Base-by-base conservation (phyloP, 139 green algal species). In the Klebsormidium nitens region DNA sequence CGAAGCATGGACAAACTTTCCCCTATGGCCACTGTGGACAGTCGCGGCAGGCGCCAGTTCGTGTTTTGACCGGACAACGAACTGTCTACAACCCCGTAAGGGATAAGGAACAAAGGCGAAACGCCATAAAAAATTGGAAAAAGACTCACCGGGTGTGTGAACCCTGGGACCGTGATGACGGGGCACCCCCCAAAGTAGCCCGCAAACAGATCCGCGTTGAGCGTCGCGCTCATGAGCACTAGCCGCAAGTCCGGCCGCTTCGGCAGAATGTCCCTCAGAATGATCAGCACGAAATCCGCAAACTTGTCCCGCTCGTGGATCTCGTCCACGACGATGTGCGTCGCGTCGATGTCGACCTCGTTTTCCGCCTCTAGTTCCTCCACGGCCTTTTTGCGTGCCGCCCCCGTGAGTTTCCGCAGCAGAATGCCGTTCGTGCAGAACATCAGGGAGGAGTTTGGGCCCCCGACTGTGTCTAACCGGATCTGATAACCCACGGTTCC, bases 151-250 rank as follows among this genome's bases (percentile, higher is more conserved):
- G 80, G 80, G 56, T 85, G 46, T 5, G 71, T 85, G 63, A 82
- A 79, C 36, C 81, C 81, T 2, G 78, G 83, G 2, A 92, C 87
- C 17, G 66, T 49, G 14, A 93, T 61, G 23, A 93, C 66, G 0
- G 87, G 87, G 78, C 87, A 93, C 28, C 81, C 81, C 28, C 73
- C 64, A 71, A 92, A 92, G 78, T 92, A 92, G 38, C 37, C 42
- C n/a, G 64, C 71, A 47, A 73, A 82, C 40, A 82, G 36, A 17
- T 80, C 52, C 31, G 42, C 39, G 29, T 79, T 69, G 26, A 96
- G 86, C 4, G 91, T 96, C 36, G 91, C 91, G 5, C 63, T 85
- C 91, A 96, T 96, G 36, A 96, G 84, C 50, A 74, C 63, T 36
- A 77, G 49, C 19, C 66, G 66, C 14, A 77, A 48, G n/a, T 64